Conservation (phyloP, 2,329 filamentous ascomycete species). For the Colletotrichum tabaci region DNA sequence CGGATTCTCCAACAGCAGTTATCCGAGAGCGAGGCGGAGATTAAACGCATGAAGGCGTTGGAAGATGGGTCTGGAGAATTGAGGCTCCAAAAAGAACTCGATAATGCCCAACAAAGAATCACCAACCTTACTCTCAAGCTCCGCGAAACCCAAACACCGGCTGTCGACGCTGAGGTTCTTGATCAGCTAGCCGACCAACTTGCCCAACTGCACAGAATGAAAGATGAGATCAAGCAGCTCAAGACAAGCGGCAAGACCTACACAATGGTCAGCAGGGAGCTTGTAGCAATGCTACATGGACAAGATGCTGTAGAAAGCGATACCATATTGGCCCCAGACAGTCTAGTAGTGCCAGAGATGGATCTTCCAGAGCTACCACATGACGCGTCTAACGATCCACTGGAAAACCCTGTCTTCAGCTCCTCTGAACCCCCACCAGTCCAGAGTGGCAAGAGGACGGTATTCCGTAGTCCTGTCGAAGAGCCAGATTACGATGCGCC, state of each 20-base stretch:
- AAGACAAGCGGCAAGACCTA: conserved; percentile 10
- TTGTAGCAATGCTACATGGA: neutral
- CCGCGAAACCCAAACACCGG: conserved; percentile 8
- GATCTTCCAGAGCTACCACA: conserved; percentile 13
- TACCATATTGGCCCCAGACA: neutral
- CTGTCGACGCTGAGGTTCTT: neutral
- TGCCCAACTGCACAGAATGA: conserved; percentile 1
- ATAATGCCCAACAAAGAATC: conserved; percentile 33
- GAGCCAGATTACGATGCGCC: neutral
- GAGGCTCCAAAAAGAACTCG: conserved; percentile 26
- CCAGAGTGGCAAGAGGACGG: conserved; percentile 6
- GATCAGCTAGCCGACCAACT: conserved; percentile 28
- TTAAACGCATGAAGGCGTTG: neutral
- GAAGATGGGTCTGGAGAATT: neutral
- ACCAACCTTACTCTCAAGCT: conserved; percentile 38
- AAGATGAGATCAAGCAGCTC: conserved; percentile 5
- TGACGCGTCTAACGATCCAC: neutral
- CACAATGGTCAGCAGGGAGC: neutral
- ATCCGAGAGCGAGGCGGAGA: neutral
- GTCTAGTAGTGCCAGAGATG: conserved; percentile 1
- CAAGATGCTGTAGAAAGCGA: neutral
- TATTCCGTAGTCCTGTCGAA: conserved; percentile 28
- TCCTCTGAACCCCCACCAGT: conserved; percentile 9
- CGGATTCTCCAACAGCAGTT: neutral
- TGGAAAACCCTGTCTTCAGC: neutral